A percentile compares a stretch with the other conserved stretches of the same genome.
Evolutionary conservation across 1,284 basidiomycete species (phyloP).

Genomic region (Grifola frondosa): DNA sequence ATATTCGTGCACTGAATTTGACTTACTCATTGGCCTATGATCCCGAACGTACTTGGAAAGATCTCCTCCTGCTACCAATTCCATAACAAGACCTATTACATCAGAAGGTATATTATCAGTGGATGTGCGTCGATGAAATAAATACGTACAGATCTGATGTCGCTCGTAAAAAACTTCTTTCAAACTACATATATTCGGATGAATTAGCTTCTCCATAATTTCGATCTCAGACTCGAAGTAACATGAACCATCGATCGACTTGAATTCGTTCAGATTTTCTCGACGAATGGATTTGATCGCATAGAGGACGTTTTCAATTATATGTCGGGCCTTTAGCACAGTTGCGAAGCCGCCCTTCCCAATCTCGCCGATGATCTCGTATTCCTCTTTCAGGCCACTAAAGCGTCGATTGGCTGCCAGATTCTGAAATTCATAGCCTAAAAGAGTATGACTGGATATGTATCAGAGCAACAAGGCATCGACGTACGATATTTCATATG

Average conservation of each 20-base stretch:
- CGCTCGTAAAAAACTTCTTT: slow-evolving; percentile 73
- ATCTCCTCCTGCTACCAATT: slow-evolving; percentile 14
- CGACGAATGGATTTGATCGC: no score
- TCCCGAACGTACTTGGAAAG: slow-evolving; percentile 69
- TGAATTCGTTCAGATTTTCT: no score
- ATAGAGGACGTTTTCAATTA: no score
- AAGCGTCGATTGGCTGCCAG: slow-evolving; percentile 45
- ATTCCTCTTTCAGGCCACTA: slow-evolving; percentile 55
- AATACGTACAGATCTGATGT: slow-evolving; percentile 58
- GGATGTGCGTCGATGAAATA: background rate
- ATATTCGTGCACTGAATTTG: background rate
- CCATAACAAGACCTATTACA: slow-evolving; percentile 13
- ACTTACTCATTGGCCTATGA: slow-evolving; percentile 57
- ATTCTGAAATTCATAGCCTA: slow-evolving; percentile 52
- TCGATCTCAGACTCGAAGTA: slow-evolving; percentile 77
- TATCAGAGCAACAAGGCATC: slow-evolving; percentile 9
- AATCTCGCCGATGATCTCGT: slow-evolving; percentile 66
- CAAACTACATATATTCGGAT: slow-evolving; percentile 79
- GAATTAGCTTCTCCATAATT: slow-evolving; percentile 73
- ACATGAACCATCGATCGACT: no score
- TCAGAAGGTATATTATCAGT: background rate
- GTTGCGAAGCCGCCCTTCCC: slow-evolving; percentile 80
- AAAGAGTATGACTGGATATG: background rate
- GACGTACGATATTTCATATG: slow-evolving; percentile 58
- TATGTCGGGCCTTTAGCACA: slow-evolving; percentile 67